These are phyloP conservation scores for Tulasnella sp. DNA, from an alignment of 768 basidiomycete genomes.

Conservation along the genomic window DNA sequence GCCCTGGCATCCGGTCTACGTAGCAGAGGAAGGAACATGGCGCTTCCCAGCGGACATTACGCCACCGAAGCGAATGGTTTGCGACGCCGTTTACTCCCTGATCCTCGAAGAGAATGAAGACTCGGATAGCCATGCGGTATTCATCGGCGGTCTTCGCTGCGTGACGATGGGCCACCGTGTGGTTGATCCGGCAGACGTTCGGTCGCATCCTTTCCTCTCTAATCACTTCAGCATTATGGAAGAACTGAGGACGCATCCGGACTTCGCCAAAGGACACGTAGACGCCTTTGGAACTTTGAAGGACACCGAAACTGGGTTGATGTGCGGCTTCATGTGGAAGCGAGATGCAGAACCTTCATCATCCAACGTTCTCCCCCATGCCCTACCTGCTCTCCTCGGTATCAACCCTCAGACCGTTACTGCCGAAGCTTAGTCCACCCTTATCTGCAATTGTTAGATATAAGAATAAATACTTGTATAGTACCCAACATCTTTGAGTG, in stretches of 20 bases:
- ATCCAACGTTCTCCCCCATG: not conserved
- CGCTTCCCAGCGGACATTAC: conserved; percentile 29
- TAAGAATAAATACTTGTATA: not conserved
- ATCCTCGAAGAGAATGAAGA: conserved; percentile 22
- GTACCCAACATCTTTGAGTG: not conserved
- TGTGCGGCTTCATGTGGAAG: conserved; percentile 19
- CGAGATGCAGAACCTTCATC: not conserved
- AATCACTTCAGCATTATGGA: conserved; percentile 20
- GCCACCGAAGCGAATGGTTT: not conserved
- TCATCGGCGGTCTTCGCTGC: conserved; percentile 25
- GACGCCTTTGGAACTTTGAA: conserved; percentile 19
- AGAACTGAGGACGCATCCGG: conserved; percentile 15
- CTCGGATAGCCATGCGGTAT: conserved; percentile 26
- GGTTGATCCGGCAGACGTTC: conserved; percentile 20
- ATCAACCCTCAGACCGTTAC: not conserved
- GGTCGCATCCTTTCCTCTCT: conserved; percentile 29
- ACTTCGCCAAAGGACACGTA: conserved; percentile 7
- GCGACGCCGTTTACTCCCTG: conserved; percentile 29
- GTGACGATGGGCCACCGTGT: conserved; percentile 29
- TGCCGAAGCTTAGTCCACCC: not conserved
- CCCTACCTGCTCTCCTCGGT: not conserved
- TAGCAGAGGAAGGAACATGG: conserved; percentile 23
- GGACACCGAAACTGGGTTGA: conserved; percentile 13
- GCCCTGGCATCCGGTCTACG: conserved; percentile 29
- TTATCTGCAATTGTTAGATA: not conserved